Base-by-base conservation (phyloP, 352 stramenopile species). In the Phytophthora cactorum region DNA sequence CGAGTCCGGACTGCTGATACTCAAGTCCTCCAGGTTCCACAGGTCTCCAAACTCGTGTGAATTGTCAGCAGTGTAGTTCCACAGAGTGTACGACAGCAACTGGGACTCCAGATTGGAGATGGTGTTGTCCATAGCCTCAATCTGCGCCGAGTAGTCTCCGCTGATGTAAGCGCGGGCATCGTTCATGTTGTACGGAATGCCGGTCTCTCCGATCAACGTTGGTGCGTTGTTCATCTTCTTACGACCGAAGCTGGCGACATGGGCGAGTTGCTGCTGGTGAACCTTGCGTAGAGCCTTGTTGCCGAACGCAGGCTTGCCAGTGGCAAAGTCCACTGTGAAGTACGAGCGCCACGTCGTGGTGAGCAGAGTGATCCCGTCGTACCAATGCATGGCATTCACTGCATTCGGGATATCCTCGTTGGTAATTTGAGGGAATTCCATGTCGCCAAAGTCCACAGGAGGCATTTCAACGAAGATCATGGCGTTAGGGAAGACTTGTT, bases 301-400 rank as follows among this genome's bases (percentile, higher is more conserved):
- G 15, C 88, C 88, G 41, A 95, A 90, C 1, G 79, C 85, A 7
- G 76, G 82, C 36, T 74, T 70, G 44, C 82, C 83, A 8, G 75
- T 89, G 9, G 59, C 31, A 27, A 77, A 75, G 55, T 95, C 87
- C 1, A 95, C 71, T 0, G 77, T 88, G 50, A 96, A 91, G 62
- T 83, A 92, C 25, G 87, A 75, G 15, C 77, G 59, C 79, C 83
- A 94, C 11, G 51, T 68, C 28, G 81, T 81, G 4, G 91, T 58
- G 41, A 97, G 90, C 7, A 97, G 71, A 58, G 90, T 97, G 15
- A 92, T 74, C 3, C 72, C 82, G 62, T 97, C 91, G 75, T 98
- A 97, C 87, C 88, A 97, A 69, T 98, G 91, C 28, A 82, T 95
- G n/a, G 84, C 86, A 46, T 93, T 95, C 41, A 92, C 79, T 1